Evolutionary conservation across 768 basidiomycete genomes (phyloP), one percentile per base, ranked within the genome.

Genomic region (Tephrocybe rancida): DNA sequence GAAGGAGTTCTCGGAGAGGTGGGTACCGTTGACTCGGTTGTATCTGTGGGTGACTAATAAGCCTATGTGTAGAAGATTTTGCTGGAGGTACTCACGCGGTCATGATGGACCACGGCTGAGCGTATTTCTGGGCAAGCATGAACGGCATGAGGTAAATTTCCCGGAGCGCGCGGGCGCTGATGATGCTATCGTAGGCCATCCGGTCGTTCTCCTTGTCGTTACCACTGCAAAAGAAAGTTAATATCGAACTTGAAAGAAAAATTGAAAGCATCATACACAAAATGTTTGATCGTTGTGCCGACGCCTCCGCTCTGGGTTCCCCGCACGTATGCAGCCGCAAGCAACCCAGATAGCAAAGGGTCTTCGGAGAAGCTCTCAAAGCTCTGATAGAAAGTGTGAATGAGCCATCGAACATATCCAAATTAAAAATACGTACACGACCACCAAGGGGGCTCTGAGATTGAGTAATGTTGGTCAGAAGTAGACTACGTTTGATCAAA

Each of bases 141-240:
- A 87, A 87, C 42, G 87, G 88, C 73, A 86, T 83, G 7, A 90
- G 73, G 62, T 92, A 90, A 30, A 92, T 75, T 65, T 92, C 88
- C 5, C 88, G 78, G 27, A 92, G 72, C 3, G 88, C 84, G 25
- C 89, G 77, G 8, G 82, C 78, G 50, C 82, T 80, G 42, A 92
- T 67, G 34, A 84, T 78, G 74, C 78, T 69, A 76, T 91, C 85
- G 58, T 84, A 88, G 24, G 69, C 86, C 68, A 82, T 78, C 9
- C 87, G 80, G 60, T 89, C 88, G 56, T 90, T 80, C 65, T 92
- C 90, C 67, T 91, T 90, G 72, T 93, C 91, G 61, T 92, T 93
- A 21, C 81, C 84, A 18, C 85, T 86, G 55, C 11, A 16, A 32
- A 38, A 30, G 27, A 51, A 35, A 18, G 51, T 35, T n/a, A 58